These are phyloP conservation scores for Prototheca wickerhamii DNA, from an alignment of 163 green algal species.

Conservation along the genomic window DNA sequence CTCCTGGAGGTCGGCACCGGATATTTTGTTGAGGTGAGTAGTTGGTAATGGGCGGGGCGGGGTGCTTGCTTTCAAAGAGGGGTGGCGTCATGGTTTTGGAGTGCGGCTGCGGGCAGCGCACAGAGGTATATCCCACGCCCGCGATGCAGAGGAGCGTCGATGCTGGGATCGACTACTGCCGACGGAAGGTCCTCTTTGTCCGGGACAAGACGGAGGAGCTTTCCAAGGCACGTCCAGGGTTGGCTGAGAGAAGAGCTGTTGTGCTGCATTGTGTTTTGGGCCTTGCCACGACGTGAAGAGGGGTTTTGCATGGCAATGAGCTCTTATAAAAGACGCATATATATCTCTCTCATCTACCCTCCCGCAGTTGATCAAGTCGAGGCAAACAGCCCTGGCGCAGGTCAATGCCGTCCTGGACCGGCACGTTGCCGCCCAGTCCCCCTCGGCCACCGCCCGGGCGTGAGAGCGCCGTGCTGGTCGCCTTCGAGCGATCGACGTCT, in stretches of 20 bases:
- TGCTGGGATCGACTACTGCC: slow-evolving; percentile 59
- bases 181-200: slow-evolving; percentile 54
- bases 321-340: no score
- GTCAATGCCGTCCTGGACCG: not conserved
- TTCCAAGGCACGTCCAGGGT: not conserved
- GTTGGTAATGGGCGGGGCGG: no score
- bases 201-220: slow-evolving; percentile 53
- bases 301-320: no score
- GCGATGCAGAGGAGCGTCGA: slow-evolving; percentile 17
- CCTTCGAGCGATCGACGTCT: no score
- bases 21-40: slow-evolving; percentile 78
- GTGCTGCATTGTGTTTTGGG: no score
- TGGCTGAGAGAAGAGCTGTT: not conserved
- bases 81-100: no score
- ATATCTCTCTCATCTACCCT: not conserved
- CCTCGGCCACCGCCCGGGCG: not conserved
- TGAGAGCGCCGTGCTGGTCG: no score
- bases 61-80: no score
- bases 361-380: not conserved
- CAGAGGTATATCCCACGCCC: no score
- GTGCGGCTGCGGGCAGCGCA: no score
- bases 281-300: no score
- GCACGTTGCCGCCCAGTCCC: not conserved
- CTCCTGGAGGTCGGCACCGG: slow-evolving; percentile 85
- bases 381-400: not conserved